A percentile compares a stretch with the other conserved stretches of the same genome.
Evolutionary conservation across 2,329 filamentous ascomycete species (phyloP).

Genomic region (Alternaria dauci): DNA sequence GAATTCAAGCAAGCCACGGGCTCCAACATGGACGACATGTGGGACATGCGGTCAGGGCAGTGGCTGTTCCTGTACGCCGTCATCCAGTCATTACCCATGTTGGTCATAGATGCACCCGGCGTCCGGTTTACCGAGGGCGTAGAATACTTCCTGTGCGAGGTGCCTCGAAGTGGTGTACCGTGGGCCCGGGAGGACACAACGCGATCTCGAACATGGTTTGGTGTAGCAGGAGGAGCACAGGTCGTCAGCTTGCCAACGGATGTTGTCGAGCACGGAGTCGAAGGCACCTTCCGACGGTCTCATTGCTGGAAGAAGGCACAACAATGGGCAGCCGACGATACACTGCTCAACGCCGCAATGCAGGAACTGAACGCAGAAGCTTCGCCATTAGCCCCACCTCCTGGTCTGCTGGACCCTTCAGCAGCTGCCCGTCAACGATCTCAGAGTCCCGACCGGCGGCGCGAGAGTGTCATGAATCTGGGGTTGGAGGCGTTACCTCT

Average conservation of each 20-base stretch:
- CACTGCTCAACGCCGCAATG: slow-evolving; percentile 45
- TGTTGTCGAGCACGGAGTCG: slow-evolving; percentile 71
- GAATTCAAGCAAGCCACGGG: slow-evolving; percentile 73
- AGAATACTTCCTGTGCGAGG: slow-evolving; percentile 83
- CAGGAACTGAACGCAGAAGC: slow-evolving; percentile 43
- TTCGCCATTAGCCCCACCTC: slow-evolving; percentile 44
- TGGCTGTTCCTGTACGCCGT: slow-evolving; percentile 85
- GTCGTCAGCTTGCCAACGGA: slow-evolving; percentile 70
- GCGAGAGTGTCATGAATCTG: slow-evolving; percentile 56
- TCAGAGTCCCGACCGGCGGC: slow-evolving; percentile 45
- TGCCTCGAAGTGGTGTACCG: slow-evolving; percentile 74
- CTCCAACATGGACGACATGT: slow-evolving; percentile 71
- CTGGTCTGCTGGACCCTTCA: slow-evolving; percentile 37
- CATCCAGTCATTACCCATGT: slow-evolving; percentile 78
- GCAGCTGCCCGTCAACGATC: slow-evolving; percentile 32
- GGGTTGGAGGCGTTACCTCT: slow-evolving; percentile 59
- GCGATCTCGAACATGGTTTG: slow-evolving; percentile 74
- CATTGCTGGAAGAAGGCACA: slow-evolving; percentile 74
- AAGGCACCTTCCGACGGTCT: slow-evolving; percentile 72
- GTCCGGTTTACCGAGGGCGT: slow-evolving; percentile 74
- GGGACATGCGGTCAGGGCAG: slow-evolving; percentile 75
- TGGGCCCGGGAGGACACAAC: slow-evolving; percentile 71
- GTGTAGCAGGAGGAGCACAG: slow-evolving; percentile 71
- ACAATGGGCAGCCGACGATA: slow-evolving; percentile 62
- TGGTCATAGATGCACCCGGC: slow-evolving; percentile 78